Percentiles rank a stretch among this genome's conserved stretches.
Evolutionary conservation across 768 basidiomycete genomes (phyloP).

Genomic region (Termitomyces sp.): DNA sequence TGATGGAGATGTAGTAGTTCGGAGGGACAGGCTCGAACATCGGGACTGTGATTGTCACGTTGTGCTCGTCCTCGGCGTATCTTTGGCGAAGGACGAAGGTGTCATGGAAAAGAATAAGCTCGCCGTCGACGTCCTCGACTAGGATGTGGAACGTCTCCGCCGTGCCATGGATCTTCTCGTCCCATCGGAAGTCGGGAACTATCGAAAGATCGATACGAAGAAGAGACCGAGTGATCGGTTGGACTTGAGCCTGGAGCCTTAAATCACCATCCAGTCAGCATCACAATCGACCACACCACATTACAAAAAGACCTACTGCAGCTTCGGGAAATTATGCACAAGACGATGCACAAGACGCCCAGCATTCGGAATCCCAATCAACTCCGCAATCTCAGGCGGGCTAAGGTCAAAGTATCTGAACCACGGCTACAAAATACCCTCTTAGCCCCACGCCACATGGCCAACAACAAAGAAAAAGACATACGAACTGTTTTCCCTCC

Average conservation of each 20-base stretch:
- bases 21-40: constrained; percentile 98
- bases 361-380: constrained; percentile 91
- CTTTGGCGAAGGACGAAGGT: constrained; percentile 88
- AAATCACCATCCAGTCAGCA: neutral
- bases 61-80: constrained; percentile 93
- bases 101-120: constrained; percentile 94
- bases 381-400: constrained; percentile 92
- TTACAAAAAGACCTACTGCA: constrained; percentile 57
- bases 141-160: constrained; percentile 92
- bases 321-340: constrained; percentile 95
- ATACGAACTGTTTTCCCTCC: constrained; percentile 95
- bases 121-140: constrained; percentile 97
- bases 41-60: constrained; percentile 89
- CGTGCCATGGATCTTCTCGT: constrained; percentile 86
- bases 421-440: constrained; percentile 21
- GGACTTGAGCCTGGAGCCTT: constrained; percentile 93
- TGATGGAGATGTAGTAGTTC: constrained; percentile 94
- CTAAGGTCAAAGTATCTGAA: constrained; percentile 91
- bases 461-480: constrained; percentile 24
- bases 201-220: constrained; percentile 92
- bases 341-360: constrained; percentile 89
- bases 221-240: constrained; percentile 92
- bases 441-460: neutral
- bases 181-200: constrained; percentile 98
- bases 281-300: neutral